Percentiles rank a stretch among this genome's conserved stretches.
phyloP scores from a whole-genome alignment of 768 basidiomycete genomes.

The Xerocomellus dryophilus region DNA sequence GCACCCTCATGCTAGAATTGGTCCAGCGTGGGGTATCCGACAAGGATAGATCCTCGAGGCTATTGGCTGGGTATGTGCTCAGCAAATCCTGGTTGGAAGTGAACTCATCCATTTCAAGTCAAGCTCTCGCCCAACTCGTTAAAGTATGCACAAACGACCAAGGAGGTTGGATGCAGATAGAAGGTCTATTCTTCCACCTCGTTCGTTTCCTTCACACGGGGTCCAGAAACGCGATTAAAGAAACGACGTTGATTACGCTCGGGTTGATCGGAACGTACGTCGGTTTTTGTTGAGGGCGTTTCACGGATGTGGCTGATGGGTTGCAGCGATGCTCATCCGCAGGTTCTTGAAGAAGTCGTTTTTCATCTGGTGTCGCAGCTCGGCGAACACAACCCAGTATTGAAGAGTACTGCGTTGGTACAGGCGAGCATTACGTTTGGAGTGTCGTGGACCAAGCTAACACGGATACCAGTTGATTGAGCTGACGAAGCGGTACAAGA shows the following conservation, averaged over 20 bases:
- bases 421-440: conserved; percentile 45
- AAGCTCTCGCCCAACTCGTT: conserved; percentile 47
- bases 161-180: conserved; percentile 35
- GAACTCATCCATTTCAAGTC: conserved; percentile 27
- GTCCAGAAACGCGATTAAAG: conserved; percentile 47
- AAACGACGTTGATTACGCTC: conserved; percentile 61
- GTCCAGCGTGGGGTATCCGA: conserved; percentile 51
- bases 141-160: conserved; percentile 39
- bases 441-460: not conserved
- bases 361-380: conserved; percentile 65
- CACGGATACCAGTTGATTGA: conserved; percentile 47
- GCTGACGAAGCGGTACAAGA: conserved; percentile 56
- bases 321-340: conserved; percentile 45
- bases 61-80: conserved; percentile 63
- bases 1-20: conserved; percentile 36
- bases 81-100: not conserved
- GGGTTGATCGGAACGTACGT: conserved; percentile 51
- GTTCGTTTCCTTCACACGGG: conserved; percentile 46
- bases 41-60: conserved; percentile 54
- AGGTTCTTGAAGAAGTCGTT: conserved; percentile 57
- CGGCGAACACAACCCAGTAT: conserved; percentile 61
- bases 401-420: conserved; percentile 65
- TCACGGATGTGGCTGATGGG: conserved; percentile 4
- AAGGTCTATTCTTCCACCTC: conserved; percentile 44
- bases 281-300: not conserved